Percentiles rank a stretch among this genome's conserved stretches.
These are phyloP conservation scores for Entophlyctis helioformis DNA, from an alignment of 192 early-diverging fungal genomes.

Conservation along the genomic window DNA sequence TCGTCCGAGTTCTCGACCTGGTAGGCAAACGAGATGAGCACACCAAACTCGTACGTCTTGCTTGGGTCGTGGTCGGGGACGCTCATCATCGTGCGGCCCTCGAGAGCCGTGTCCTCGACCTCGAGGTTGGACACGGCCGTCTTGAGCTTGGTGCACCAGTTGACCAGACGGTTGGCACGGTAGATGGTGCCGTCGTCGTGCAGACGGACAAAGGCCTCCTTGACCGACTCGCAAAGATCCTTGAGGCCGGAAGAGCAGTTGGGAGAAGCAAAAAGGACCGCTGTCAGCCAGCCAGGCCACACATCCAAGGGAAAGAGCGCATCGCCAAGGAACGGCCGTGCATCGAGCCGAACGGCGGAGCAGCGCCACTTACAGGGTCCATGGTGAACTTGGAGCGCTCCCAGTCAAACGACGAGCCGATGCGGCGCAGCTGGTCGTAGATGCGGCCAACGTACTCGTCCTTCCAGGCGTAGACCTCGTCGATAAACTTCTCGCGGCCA, in stretches of 20 bases:
- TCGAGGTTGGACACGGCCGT: conserved; percentile 96
- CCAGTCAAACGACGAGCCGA: conserved; percentile 94
- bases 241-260: too few relatives aligned
- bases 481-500: conserved; percentile 81
- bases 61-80: conserved; percentile 87
- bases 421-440: conserved; percentile 73
- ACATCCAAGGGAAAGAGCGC: not conserved
- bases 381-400: conserved; percentile 83
- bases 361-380: conserved; percentile 47
- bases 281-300: not conserved
- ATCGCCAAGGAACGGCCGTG: not conserved
- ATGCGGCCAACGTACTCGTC: conserved; percentile 71
- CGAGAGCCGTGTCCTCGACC: conserved; percentile 82
- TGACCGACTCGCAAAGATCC: conserved; percentile 67
- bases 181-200: conserved; percentile 94
- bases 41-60: conserved; percentile 98
- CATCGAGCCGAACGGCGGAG: not conserved
- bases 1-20: conserved; percentile 75
- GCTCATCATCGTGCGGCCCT: conserved; percentile 69
- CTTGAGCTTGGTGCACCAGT: conserved; percentile 95
- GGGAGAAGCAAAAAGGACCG: too few relatives aligned
- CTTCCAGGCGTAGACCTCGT: conserved; percentile 95
- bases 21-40: conserved; percentile 91
- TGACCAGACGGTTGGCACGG: conserved; percentile 91
- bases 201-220: conserved; percentile 87